Percentiles rank a stretch among this genome's conserved stretches.
phyloP scores from a whole-genome alignment of 2,329 filamentous ascomycete genomes.

The Hypomyces rosellus region DNA sequence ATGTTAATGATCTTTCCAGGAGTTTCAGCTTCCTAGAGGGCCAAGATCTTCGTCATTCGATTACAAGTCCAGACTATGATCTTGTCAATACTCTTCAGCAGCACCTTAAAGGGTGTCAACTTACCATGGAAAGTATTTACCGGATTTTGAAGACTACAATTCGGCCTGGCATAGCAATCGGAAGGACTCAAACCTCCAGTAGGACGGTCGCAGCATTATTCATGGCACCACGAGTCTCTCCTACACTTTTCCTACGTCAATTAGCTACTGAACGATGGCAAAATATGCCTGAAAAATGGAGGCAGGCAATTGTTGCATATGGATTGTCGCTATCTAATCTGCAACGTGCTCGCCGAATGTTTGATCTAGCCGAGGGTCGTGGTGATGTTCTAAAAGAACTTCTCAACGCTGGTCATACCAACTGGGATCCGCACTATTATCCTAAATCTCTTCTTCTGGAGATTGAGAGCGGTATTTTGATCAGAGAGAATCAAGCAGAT shows the following conservation, averaged over 20 bases:
- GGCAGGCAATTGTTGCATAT: constrained; percentile 30
- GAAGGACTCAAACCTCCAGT: too few relatives aligned
- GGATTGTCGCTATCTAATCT: constrained; percentile 33
- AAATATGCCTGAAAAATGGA: constrained; percentile 27
- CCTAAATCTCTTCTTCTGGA: constrained; percentile 61
- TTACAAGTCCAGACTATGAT: too few relatives aligned
- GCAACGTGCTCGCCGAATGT: constrained; percentile 38
- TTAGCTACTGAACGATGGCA: constrained; percentile 18
- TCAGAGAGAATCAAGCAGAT: constrained; percentile 52
- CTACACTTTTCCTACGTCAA: constrained; percentile 28
- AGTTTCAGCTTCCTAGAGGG: too few relatives aligned
- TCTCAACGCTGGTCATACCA: constrained; percentile 45
- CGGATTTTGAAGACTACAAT: too few relatives aligned
- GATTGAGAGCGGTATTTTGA: constrained; percentile 54
- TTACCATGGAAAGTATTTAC: too few relatives aligned
- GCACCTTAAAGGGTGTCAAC: too few relatives aligned
- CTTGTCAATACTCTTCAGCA: too few relatives aligned
- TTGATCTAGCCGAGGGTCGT: constrained; percentile 17
- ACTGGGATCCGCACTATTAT: constrained; percentile 45
- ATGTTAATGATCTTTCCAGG: too few relatives aligned
- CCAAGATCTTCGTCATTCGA: too few relatives aligned
- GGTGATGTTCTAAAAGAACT: constrained; percentile 36
- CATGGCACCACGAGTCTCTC: constrained; percentile 23
- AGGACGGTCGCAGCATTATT: too few relatives aligned
- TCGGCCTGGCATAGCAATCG: too few relatives aligned